These are phyloP conservation scores for Brassica juncea DNA, from an alignment of 345 rosid species.

Conservation along the genomic window DNA sequence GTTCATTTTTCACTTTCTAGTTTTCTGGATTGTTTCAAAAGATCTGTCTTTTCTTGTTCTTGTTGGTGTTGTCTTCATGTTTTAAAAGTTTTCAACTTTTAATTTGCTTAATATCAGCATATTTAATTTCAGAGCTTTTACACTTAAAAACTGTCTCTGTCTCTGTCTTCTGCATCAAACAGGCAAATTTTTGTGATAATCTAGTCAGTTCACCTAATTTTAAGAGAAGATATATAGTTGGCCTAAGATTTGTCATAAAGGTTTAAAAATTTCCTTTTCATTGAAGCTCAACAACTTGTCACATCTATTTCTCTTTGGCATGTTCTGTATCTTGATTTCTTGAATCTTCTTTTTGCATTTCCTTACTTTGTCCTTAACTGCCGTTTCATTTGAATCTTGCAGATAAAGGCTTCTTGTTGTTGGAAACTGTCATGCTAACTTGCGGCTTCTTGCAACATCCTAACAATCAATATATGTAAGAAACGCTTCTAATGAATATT, in stretches of 20 bases:
- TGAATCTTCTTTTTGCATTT: conserved; percentile 10
- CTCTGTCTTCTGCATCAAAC: conserved; percentile 19
- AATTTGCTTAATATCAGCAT: not conserved
- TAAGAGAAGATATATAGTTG: conserved; percentile 17
- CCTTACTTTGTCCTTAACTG: not conserved
- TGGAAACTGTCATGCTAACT: conserved; percentile 20
- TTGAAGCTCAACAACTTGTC: conserved; percentile 42
- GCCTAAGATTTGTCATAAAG: conserved; percentile 33
- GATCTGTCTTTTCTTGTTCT: conserved; percentile 36
- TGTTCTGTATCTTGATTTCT: conserved; percentile 23
- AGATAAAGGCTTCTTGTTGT: conserved; percentile 10
- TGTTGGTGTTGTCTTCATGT: not conserved
- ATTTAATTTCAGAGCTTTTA: conserved; percentile 14
- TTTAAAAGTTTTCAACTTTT: not conserved
- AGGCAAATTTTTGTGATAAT: conserved; percentile 11
- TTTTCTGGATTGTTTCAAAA: conserved; percentile 19
- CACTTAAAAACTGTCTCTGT: conserved; percentile 14
- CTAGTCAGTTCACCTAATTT: conserved; percentile 31
- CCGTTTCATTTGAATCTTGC: conserved; percentile 23
- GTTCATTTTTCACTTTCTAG: conserved; percentile 9
- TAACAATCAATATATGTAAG: conserved; percentile 24
- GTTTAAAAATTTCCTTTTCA: conserved; percentile 36
- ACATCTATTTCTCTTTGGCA: conserved; percentile 32
- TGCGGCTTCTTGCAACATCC: conserved; percentile 2
- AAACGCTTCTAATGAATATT: not conserved